Percentiles rank a stretch among this genome's conserved stretches.
Evolutionary conservation across 164 flowering plant species (phyloP).

Genomic region (Cinnamomum chago): DNA sequence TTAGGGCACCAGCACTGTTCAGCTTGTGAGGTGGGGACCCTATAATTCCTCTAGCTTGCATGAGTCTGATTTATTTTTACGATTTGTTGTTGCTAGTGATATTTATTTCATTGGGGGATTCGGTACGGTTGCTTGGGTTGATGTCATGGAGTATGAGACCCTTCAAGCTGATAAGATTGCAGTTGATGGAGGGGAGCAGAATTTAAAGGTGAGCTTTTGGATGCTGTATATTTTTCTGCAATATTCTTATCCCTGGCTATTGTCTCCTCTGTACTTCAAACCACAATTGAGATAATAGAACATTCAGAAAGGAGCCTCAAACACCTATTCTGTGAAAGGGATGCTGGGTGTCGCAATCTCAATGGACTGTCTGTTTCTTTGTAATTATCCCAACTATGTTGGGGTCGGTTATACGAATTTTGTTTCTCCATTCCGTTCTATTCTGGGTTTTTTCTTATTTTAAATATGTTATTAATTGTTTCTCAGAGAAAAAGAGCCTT

Average conservation of each 20-base stretch:
- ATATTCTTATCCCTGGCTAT: neutral
- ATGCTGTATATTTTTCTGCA: neutral
- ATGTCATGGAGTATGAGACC: conserved; percentile 86
- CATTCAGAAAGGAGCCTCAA: neutral
- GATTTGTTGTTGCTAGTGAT: conserved; percentile 50
- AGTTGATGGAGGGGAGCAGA: conserved; percentile 91
- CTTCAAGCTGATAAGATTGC: conserved; percentile 93
- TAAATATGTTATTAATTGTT: neutral
- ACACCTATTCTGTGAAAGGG: neutral
- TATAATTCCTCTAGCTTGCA: neutral
- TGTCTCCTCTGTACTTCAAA: neutral
- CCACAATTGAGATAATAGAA: neutral
- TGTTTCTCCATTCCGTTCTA: too few relatives aligned
- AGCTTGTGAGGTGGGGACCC: neutral
- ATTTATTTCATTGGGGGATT: conserved; percentile 98
- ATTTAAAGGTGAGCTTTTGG: conserved; percentile 61
- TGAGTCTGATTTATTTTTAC: conserved; percentile 4
- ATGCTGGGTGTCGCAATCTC: neutral
- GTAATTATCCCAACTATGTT: too few relatives aligned
- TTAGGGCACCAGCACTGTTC: neutral
- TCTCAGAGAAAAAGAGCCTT: neutral
- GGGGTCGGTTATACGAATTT: too few relatives aligned
- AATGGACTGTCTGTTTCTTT: too few relatives aligned
- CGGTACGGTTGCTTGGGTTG: conserved; percentile 99
- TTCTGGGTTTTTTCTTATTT: neutral